Evolutionary conservation across 805 yeast species (phyloP), one percentile per base, ranked within the genome.

Genomic region (Teunomyces panamensis): DNA sequence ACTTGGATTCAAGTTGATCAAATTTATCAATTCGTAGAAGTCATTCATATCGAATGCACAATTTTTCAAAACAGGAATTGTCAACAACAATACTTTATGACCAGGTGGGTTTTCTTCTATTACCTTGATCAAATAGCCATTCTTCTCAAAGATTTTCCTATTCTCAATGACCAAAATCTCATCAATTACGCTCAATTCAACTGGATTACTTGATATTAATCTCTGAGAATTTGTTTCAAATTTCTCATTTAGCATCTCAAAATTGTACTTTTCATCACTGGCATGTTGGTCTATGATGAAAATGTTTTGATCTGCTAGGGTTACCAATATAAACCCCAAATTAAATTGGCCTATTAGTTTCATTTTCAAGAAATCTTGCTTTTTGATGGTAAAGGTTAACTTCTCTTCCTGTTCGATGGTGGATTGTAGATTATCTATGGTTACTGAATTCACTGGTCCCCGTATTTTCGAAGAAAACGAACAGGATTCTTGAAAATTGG

Each of bases 261-360:
- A 94, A 64, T 94, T 94, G 70, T 59, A 89, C 56, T 91, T 94
- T 59, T 94, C 99, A 68, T 94, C 99, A 54, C 96, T 87, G 0
- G 99, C 99, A 69, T 94, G 99, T 65, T 94, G 99, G 63, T 94
- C 99, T 42, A 94, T 77, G 30, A 94, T 91, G 57, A 94, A 91
- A 29, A 92, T 57, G 59, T 89, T 89, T 24, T 60, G 62, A 2
- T 62, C 59, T n/a, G 65, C 64, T 44, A 83, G 73, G 2, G 80
- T 77, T 0, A 88, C 94, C 14, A 91, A 62, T n/a, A 94, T 89
- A 56, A 94, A 94, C 0, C 98, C 99, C n/a, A 87, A 67, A 63
- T 94, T 94, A 69, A 94, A 94, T 66, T 94, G 99, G 0, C 99
- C 99, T 5, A 92, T 80, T 9, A 94, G 68, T 35, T 76, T 65